Evolutionary conservation across 208 protist genomes (phyloP).

Genomic region (Leptomonas pyrrhocoris): DNA sequence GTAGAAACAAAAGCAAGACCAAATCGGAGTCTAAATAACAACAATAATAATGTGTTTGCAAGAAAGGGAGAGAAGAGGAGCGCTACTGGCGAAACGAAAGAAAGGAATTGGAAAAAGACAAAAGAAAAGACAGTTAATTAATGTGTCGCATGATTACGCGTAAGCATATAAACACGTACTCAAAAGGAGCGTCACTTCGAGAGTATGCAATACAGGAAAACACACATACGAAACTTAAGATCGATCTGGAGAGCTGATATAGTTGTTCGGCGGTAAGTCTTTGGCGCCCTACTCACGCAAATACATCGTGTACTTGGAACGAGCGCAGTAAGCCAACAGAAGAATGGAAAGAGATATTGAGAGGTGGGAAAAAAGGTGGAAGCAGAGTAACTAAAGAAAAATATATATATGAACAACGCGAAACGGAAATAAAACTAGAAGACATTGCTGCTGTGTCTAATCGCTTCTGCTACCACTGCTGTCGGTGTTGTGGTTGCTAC

Average conservation of each 20-base stretch:
- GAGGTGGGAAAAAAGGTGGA: neutral
- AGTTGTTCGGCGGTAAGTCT: slow-evolving; percentile 9
- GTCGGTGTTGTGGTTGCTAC: slow-evolving; percentile 32
- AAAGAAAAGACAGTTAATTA: neutral
- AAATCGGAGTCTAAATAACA: no score
- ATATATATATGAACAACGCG: neutral
- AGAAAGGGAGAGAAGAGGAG: slow-evolving; percentile 1
- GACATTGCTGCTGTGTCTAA: neutral
- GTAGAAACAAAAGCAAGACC: neutral
- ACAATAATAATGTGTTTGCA: neutral
- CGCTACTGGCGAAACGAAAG: neutral
- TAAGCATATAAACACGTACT: neutral
- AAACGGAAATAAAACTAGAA: slow-evolving; percentile 12
- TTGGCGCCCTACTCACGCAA: slow-evolving; percentile 4
- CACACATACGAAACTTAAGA: neutral
- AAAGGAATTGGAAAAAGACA: neutral
- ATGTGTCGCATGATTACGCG: slow-evolving; percentile 6
- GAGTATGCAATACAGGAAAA: neutral
- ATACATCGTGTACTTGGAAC: slow-evolving; percentile 5
- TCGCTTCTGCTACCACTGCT: slow-evolving; percentile 37
- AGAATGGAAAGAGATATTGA: slow-evolving; percentile 3
- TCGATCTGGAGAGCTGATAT: slow-evolving; percentile 19
- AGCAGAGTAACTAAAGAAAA: neutral
- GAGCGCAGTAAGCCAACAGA: neutral
- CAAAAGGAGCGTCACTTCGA: slow-evolving; percentile 8